Evolutionary conservation across 305 asterid species (phyloP), one percentile per base, ranked within the genome.

Genomic region (Fraxinus ornus): DNA sequence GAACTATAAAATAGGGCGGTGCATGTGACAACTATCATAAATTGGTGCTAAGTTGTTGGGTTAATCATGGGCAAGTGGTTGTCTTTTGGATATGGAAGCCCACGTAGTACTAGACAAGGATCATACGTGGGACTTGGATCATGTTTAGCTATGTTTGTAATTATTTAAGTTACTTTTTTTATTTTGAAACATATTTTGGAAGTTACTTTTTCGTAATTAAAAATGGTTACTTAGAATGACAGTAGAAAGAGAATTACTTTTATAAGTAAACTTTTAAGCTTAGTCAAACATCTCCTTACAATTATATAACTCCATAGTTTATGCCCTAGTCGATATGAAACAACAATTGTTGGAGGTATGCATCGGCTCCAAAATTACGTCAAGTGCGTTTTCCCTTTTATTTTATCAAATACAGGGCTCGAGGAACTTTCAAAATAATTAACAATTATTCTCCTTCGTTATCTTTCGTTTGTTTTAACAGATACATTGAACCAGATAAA

Each of bases 21-120:
- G 83, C 72, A 71, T 71, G 79, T 80, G 83, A 74, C 74, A 66
- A 35, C 33, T 26, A 66, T 66, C 74, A 66, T 66, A 66, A 62
- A 62, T 62, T 62, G 71, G 71, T 22, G 71, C 17, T 39, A 73
- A 78, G 33, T 70, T 8, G 64, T 41, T 75, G 36, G 55, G n/a
- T 75, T 37, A 75, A 39, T 75, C 32, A 37, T 39, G 35, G 52
- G 36, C 62, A 22, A n/a, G 37, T 26, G 19, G 28, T 39, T 41
- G 60, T 44, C 32, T 35, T 19, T 10, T 26, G 36, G 19, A 35
- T 39, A 41, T 76, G 6, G 55, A 22, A 76, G 7, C 19, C 30
- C 6, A 12, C 33, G 21, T 21, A 24, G 72, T 62, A n/a, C 19
- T 1, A 39, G 79, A 76, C 79, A 39, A 22, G 13, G 30, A 37